Conservation (phyloP, 2,329 filamentous ascomycete genomes). For the Penicillium brevicompactum region DNA sequence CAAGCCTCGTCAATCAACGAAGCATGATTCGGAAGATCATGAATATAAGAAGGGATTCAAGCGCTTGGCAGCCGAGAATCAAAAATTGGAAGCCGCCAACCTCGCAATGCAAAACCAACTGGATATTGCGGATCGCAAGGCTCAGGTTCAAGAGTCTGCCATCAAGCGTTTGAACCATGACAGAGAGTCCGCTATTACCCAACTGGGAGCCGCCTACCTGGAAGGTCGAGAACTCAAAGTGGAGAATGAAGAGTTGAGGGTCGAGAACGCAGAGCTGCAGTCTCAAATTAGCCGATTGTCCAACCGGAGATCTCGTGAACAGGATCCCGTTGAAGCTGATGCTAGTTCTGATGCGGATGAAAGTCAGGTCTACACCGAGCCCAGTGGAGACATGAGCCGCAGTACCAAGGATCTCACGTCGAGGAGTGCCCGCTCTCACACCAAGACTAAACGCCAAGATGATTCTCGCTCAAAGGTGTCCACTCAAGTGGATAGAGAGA, state of each 20-base stretch:
- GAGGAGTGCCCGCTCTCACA: slow-evolving; percentile 32
- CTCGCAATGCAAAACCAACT: slow-evolving; percentile 58
- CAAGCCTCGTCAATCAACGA: slow-evolving; percentile 38
- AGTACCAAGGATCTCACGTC: slow-evolving; percentile 32
- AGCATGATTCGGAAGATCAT: slow-evolving; percentile 50
- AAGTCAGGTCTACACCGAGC: slow-evolving; percentile 35
- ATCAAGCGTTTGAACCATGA: slow-evolving; percentile 59
- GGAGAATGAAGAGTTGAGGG: slow-evolving; percentile 40
- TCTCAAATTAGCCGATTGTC: slow-evolving; percentile 34
- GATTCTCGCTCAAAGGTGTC: slow-evolving; percentile 35
- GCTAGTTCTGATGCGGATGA: slow-evolving; percentile 32
- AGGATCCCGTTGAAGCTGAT: slow-evolving; percentile 31
- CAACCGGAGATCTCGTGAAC: slow-evolving; percentile 27
- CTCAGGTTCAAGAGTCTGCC: slow-evolving; percentile 55
- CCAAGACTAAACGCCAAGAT: slow-evolving; percentile 27
- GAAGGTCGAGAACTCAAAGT: slow-evolving; percentile 50
- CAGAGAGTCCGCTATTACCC: slow-evolving; percentile 59
- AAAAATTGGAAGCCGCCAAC: slow-evolving; percentile 55
- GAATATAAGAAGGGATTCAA: slow-evolving; percentile 37
- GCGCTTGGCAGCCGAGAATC: slow-evolving; percentile 39
- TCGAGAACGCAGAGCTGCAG: slow-evolving; percentile 44
- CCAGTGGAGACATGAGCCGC: slow-evolving; percentile 30
- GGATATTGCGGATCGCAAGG: slow-evolving; percentile 58
- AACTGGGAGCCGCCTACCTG: slow-evolving; percentile 59
- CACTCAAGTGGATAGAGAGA: slow-evolving; percentile 39